Base-by-base conservation (phyloP, 176 grass and related monocot species). In the Musa beccarii region DNA sequence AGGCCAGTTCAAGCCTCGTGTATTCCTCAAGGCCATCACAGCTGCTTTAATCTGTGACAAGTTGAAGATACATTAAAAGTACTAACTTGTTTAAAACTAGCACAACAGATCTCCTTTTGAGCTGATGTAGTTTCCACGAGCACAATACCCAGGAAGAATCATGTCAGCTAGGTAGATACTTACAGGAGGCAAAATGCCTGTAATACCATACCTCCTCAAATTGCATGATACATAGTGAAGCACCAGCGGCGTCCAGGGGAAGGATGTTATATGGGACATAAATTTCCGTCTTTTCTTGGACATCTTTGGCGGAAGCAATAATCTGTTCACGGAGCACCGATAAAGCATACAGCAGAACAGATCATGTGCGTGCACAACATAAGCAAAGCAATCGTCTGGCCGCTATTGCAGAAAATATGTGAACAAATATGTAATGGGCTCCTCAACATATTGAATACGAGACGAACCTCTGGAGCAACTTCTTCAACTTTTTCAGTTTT, bases 261-360 rank as follows among this genome's bases (percentile, higher is more conserved):
- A 93, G 82, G 77, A 98, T 89, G 63, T 93, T 93, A 74, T 93
- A 98, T 1, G 86, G 86, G 21, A 84, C 51, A 22, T 89, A 93
- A 53, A 91, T 93, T 78, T 93, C 88, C 51, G 88, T 93, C 82
- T 98, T 98, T 77, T 98, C 90, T 93, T 90, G 90, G 24, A 98
- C 90, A 82, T 87, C 90, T 76, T 78, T 80, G 72, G 89, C 86
- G 52, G 87, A 63, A 53, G 87, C 90, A 70, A 87, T 87, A 83
- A 98, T 98, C 90, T 93, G 83, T 57, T 53, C 51, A 59, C 15
- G 49, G 9, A 10, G 10, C 8, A 28, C 51, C 71, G 28, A 5
- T 5, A 43, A 43, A 43, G 3, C 34, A 43, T 43, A 43, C 34
- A 43, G 34, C 34, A 43, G 34, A 43, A 43, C 34, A 5, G 0